These are phyloP conservation scores for Cylindricascospora bacillispora DNA, from an alignment of 1,139 yeast species.

Conservation along the genomic window DNA sequence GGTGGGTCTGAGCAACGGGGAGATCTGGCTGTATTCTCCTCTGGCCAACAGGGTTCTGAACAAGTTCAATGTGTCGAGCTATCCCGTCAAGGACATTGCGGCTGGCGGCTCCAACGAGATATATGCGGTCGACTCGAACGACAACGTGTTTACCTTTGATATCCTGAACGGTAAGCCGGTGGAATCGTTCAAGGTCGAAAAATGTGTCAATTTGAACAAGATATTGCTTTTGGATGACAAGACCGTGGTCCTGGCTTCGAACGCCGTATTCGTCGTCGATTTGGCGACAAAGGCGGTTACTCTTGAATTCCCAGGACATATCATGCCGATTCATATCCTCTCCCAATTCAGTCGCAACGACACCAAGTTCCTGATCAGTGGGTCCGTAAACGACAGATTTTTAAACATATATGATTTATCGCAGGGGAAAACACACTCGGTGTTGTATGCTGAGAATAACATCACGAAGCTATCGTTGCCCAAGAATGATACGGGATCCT, in stretches of 20 bases:
- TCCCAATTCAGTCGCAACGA: conserved; percentile 29
- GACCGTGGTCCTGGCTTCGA: conserved; percentile 46
- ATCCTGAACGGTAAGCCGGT: conserved; percentile 31
- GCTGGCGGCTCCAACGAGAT: conserved; percentile 23
- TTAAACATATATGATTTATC: conserved; percentile 47
- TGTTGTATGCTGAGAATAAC: conserved; percentile 57
- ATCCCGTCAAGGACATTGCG: conserved; percentile 42
- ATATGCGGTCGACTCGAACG: conserved; percentile 55
- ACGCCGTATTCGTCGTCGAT: conserved; percentile 44
- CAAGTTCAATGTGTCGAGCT: conserved; percentile 40
- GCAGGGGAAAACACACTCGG: conserved; percentile 29
- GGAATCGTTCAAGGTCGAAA: conserved; percentile 33
- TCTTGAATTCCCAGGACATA: conserved; percentile 58
- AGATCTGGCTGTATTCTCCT: conserved; percentile 56
- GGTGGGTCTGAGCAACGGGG: conserved; percentile 56
- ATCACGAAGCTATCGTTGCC: conserved; percentile 30
- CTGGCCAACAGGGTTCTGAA: conserved; percentile 41
- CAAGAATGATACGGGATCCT: conserved; percentile 30
- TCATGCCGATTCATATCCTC: conserved; percentile 44
- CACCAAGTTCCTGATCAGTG: conserved; percentile 46
- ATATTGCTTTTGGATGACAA: conserved; percentile 12
- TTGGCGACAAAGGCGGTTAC: conserved; percentile 27
- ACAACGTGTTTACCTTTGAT: conserved; percentile 56
- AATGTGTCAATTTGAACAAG: conserved; percentile 15
- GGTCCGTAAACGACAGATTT: conserved; percentile 69